Conservation (phyloP, 1,284 basidiomycete species). For the Agroathelia rolfsii region DNA sequence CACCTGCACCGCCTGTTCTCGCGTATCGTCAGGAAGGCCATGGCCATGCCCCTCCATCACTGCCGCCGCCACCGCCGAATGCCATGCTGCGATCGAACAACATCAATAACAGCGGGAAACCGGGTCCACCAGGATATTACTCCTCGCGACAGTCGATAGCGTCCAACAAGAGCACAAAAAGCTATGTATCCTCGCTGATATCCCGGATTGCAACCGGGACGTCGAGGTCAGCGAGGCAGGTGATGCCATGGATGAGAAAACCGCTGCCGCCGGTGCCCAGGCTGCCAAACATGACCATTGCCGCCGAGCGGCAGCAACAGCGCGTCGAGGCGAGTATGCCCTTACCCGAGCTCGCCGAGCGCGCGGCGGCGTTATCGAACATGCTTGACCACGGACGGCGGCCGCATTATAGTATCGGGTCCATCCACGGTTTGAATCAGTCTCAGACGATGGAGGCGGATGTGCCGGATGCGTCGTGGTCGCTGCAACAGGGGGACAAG, state of each 20-base stretch:
- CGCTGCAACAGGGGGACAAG: no score
- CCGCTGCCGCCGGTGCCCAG: conserved; percentile 47
- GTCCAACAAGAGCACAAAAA: conserved; percentile 29
- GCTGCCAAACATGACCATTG: conserved; percentile 32
- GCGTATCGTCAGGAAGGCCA: no score
- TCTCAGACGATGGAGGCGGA: no score
- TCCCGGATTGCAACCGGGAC: conserved; percentile 32
- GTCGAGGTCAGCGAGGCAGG: conserved; percentile 24
- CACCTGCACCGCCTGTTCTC: no score
- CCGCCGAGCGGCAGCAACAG: conserved; percentile 29
- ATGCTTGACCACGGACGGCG: conserved; percentile 44
- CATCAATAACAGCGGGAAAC: no score
- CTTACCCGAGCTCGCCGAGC: conserved; percentile 39
- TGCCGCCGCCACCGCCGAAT: no score
- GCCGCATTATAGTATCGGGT: conserved; percentile 39
- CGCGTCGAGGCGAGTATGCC: conserved; percentile 35
- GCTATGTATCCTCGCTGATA: conserved; percentile 38
- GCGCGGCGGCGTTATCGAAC: conserved; percentile 36
- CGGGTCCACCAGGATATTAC: no score
- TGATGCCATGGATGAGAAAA: conserved; percentile 37
- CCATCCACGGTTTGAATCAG: no score
- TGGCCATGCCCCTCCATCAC: no score
- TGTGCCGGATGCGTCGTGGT: no score
- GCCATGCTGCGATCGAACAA: no score
- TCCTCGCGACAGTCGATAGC: conserved; percentile 30